Evolutionary conservation across 2,329 filamentous ascomycete species (phyloP).

Genomic region (Hypoxylon sp.): DNA sequence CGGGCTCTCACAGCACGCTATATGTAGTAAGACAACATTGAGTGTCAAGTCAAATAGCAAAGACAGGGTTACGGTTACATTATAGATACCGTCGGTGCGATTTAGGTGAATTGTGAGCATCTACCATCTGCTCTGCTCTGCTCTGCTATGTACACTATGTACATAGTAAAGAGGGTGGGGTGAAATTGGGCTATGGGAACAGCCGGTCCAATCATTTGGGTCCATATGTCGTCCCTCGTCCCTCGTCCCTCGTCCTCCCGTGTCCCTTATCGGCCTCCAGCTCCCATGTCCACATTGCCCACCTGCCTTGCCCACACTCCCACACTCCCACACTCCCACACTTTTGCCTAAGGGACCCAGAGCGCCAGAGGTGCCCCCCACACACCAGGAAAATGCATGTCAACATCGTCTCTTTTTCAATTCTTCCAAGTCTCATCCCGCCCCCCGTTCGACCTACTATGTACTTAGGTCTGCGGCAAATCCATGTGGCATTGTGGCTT

Average conservation of each 20-base stretch:
- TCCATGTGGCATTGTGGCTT: constrained; percentile 41
- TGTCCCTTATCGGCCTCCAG: constrained; percentile 31
- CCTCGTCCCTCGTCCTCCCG: constrained; percentile 8
- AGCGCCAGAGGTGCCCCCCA: constrained; percentile 20
- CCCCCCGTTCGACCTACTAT: not conserved
- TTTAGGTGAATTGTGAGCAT: too few relatives aligned
- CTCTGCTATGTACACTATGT: constrained; percentile 13
- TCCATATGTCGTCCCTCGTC: constrained; percentile 15
- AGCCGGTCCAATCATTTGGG: constrained; percentile 31
- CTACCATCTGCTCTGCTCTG: not conserved
- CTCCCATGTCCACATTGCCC: constrained; percentile 3
- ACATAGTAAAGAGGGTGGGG: constrained; percentile 30
- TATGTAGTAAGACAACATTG: constrained; percentile 6
- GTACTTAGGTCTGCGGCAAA: constrained; percentile 26
- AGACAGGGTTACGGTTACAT: constrained; percentile 34
- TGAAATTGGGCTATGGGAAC: constrained; percentile 30
- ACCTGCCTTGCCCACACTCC: not conserved
- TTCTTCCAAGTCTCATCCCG: constrained; percentile 7
- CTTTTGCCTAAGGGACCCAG: not conserved
- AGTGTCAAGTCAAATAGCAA: constrained; percentile 18
- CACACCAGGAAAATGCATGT: constrained; percentile 11
- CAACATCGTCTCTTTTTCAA: constrained; percentile 2
- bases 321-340: not conserved
- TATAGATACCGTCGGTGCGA: too few relatives aligned
- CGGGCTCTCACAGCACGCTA: not conserved